These are phyloP conservation scores for Yarrowia sp. DNA, from an alignment of 805 yeast species.

Conservation along the genomic window DNA sequence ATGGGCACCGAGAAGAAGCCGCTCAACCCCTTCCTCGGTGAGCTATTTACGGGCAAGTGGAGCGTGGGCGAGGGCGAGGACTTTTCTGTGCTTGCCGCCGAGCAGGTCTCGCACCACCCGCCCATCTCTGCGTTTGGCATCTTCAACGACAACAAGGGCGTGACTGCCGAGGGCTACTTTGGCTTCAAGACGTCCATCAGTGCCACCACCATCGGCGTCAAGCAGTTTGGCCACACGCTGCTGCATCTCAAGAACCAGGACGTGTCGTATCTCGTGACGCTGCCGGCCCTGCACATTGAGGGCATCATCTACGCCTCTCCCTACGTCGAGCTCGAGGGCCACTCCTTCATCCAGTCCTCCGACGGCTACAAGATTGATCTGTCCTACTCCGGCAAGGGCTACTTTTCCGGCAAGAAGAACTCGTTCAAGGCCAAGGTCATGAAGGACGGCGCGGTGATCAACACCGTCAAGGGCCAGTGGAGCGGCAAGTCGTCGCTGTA, in stretches of 20 bases:
- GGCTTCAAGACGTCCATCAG: conserved; percentile 86
- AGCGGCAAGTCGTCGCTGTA: conserved; percentile 70
- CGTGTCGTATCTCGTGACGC: conserved; percentile 75
- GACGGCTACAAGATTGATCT: conserved; percentile 75
- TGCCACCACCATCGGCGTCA: conserved; percentile 77
- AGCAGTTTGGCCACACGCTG: conserved; percentile 91
- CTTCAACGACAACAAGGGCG: conserved; percentile 71
- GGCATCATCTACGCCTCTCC: conserved; percentile 92
- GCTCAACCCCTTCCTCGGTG: conserved; percentile 94
- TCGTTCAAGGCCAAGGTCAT: conserved; percentile 84
- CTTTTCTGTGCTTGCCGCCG: conserved; percentile 72
- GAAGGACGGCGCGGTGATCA: conserved; percentile 66
- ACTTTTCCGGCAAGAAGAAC: conserved; percentile 94
- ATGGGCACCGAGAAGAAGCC: conserved; percentile 98
- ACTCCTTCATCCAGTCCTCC: conserved; percentile 81
- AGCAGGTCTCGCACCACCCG: conserved; percentile 97
- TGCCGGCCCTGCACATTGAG: conserved; percentile 94
- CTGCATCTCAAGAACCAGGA: conserved; percentile 59
- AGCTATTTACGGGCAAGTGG: conserved; percentile 92
- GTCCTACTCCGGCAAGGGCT: conserved; percentile 91
- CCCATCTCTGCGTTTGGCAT: conserved; percentile 95
- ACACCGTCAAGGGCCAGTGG: conserved; percentile 92
- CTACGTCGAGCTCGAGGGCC: conserved; percentile 91
- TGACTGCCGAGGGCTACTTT: conserved; percentile 83
- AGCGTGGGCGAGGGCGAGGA: conserved; percentile 67